Evolutionary conservation across 805 yeast genomes (phyloP), one percentile per base, ranked within the genome.

Genomic region (Saccharomycopsis sp.): DNA sequence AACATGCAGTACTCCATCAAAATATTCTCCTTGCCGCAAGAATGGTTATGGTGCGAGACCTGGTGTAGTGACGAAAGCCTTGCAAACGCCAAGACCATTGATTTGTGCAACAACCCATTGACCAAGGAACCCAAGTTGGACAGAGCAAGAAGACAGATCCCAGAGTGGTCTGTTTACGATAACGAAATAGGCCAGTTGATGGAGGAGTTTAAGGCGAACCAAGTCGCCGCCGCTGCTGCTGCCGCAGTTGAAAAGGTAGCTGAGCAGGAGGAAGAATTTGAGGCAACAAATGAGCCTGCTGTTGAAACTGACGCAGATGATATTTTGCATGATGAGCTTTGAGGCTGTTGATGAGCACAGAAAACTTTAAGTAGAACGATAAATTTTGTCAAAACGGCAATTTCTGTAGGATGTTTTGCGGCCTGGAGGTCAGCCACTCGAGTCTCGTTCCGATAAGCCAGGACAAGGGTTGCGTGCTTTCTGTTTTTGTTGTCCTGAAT

Each of bases 1-100:
- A 83, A 84, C 54, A 51, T 88, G 51, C 97, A 92, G 58, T 52
- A 65, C 17, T 57, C 60, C 21, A 58, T 89, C 22, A 80, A 78
- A 37, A 86, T 86, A 15, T 71, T 65, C 52, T 78, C 92, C 6
- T 63, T 85, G 33, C 83, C 86, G 3, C 79, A 79, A 50, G 88
- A 83, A 34, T 85, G 94, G 94, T 62, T 84, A 29, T 86, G 95
- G 95, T 86, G 94, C 60, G 95, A 85, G 54, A 85, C 95, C 0
- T 85, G 95, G 95, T 83, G 95, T 57, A 67, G 77, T 22, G 83
- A 77, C 48, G 80, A 69, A 37, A 62, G 73, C 25, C 60, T 80
- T 43, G 56, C 56, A 40, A 61, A 62, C 0, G 95, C 95, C 2
- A 81, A 77, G 55, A 80, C 88, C 8, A 81, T 85, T 47, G 95